Evolutionary conservation across 176 grass and related monocot genomes (phyloP), one percentile per base, ranked within the genome.

Genomic region (Dendrocalamus sinicus): DNA sequence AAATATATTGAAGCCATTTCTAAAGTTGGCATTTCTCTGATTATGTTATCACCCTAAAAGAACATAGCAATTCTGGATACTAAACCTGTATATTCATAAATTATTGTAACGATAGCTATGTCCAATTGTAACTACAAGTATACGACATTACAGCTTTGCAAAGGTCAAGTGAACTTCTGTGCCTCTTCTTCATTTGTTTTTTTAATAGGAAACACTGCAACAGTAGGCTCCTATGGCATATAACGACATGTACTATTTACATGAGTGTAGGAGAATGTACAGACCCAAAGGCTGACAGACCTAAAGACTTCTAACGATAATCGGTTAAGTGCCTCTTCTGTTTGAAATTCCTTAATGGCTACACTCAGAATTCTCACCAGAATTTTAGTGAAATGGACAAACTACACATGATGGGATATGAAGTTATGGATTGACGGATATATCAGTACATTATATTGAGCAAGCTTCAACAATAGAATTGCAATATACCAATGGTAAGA

Each of bases 71-170:
- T 22, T 72, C 6, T 73, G 46, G 22, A 70, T 12, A 53, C 39
- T 50, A 44, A 16, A 72, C 43, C 23, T 80, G 8, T 81, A 55
- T 30, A 63, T 79, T 26, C 45, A 86, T 73, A 66, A 37, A 81
- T 53, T 41, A 46, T 57, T 41, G 22, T 12, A 30, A 15, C 13
- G 1, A 15, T 66, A 66, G 62, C 11, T 66, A 66, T 16, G 12
- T 32, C 62, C 62, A 66, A 66, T 66, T 32, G 32, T 70, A 70
- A 28, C 13, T 22, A 72, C 11, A 72, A 83, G 40, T 43, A 81
- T 3, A 43, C 0, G 8, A 7, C 11, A 19, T 26, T 23, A 46
- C 67, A 32, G 3, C 48, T 82, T 47, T 77, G 23, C 37, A 73
- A 35, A 72, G 53, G 9, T 82, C 23, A 44, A 4, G 52, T 72